Base-by-base conservation (phyloP, 2,329 filamentous ascomycete genomes). In the Clonostachys byssicola region DNA sequence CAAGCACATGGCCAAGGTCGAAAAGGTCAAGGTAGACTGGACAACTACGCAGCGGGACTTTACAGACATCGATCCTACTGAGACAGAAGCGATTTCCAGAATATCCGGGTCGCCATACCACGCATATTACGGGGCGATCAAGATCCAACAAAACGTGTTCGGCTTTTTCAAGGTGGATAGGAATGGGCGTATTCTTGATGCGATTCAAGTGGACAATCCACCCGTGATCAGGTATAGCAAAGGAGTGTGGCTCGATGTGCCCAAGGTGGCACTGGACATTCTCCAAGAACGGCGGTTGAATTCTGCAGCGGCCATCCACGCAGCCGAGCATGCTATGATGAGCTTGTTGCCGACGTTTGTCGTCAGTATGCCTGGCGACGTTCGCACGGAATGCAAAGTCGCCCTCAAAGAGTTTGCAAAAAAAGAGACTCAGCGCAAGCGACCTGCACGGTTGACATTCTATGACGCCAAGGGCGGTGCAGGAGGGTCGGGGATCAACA, bases 111-210 rank as follows among this genome's bases (percentile, higher is more conserved):
- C 83, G 0, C 66, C 74, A 5, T 87, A 79, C 0, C 79, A 83
- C 51, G 92, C 92, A 2, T 97, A 89, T 67, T 92, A 89, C 61
- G 94, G 94, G 35, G 73, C 81, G 0, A 92, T 99, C 61, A 86
- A 87, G 57, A 92, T 97, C 58, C 82, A 86, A 53, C 87, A 92
- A 54, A 86, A 89, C 33, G 91, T 99, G 3, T 97, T 95, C 63
- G 94, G 94, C 3, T 99, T 94, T 72, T 97, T 96, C 78, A 97
- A 97, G 63, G 73, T 96, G n/a, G 92, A 97, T 66, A 87, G 86
- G 60, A 86, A 83, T 55, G 81, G 87, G 2, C 83, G 89, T 3
- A 89, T 97, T 48, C 79, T 97, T 13, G 94, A 99, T 62, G 92
- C 92, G 3, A 86, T 97, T 0, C 82, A 92, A 50, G 91, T 97